Conservation (phyloP, 2,329 filamentous ascomycete genomes). For the Chaetothyriales sp. region DNA sequence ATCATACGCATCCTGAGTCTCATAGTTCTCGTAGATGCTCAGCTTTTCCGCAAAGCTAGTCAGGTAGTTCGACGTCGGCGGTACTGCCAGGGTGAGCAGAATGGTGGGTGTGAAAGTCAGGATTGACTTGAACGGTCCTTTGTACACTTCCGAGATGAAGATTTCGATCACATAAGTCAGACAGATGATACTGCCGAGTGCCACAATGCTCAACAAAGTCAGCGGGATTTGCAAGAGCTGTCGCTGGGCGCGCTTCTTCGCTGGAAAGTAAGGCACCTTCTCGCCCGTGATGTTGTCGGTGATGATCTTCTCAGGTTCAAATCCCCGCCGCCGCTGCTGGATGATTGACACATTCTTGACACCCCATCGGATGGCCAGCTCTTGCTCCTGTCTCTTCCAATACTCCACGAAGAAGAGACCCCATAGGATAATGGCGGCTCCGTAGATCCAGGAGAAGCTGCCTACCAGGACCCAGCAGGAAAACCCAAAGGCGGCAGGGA, state of each 20-base stretch:
- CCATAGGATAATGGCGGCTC: conserved; percentile 67
- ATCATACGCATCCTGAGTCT: conserved; percentile 70
- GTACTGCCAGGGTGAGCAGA: conserved; percentile 67
- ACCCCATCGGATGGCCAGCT: conserved; percentile 76
- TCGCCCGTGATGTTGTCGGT: conserved; percentile 74
- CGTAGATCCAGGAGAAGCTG: conserved; percentile 69
- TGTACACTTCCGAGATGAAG: conserved; percentile 88
- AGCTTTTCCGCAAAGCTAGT: conserved; percentile 62
- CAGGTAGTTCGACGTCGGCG: conserved; percentile 59
- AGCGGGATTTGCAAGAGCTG: conserved; percentile 78
- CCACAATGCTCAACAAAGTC: conserved; percentile 53
- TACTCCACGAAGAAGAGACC: conserved; percentile 81
- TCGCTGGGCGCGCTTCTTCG: conserved; percentile 55
- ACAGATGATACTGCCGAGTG: conserved; percentile 68
- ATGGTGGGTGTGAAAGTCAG: conserved; percentile 79
- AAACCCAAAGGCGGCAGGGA: conserved; percentile 65
- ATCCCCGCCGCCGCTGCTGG: conserved; percentile 61
- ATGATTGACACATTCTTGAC: conserved; percentile 72
- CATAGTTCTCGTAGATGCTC: conserved; percentile 81
- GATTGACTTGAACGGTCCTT: conserved; percentile 71
- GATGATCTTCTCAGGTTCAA: conserved; percentile 60
- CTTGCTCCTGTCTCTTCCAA: conserved; percentile 86
- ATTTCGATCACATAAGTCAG: conserved; percentile 85
- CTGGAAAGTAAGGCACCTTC: conserved; percentile 58
- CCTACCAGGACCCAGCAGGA: conserved; percentile 69